Evolutionary conservation across 768 basidiomycete species (phyloP), one percentile per base, ranked within the genome.

Genomic region (Boletus reticuloceps): DNA sequence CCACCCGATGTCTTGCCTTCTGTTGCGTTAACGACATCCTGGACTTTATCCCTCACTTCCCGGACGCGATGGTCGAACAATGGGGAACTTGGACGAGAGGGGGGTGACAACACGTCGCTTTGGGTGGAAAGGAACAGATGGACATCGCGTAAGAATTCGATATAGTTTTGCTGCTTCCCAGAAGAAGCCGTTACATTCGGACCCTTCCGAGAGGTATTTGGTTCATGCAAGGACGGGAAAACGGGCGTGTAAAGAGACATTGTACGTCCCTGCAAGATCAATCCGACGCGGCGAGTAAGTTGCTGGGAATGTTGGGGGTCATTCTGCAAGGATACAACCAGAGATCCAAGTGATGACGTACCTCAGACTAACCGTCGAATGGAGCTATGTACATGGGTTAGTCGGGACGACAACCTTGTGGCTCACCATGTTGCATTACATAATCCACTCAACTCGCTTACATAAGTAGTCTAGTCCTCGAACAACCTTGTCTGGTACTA

Each of bases 1-100:
- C 78, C 78, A 42, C 75, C 70, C 0, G 76, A 66, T 5, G 79
- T 67, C 47, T 79, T 74, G 14, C 72, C 70, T 20, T 65, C 68
- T 8, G 78, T 72, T 20, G 67, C 55, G 3, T 65, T 50, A 20
- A 78, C 64, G 2, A 77, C 73, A 17, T 72, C 67, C 25, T 63
- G 44, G 6, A 82, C 67, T 39, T 66, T 64, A 37, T 66, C 64
- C 40, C 69, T 72, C 25, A 79, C 55, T 42, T 42, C 73, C 64
- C 50, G 71, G 54, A 51, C 75, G 62, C 46, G 59, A 25, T 29
- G 47, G 25, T 69, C 68, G 20, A 60, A 66, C 29, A 49, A 45
- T 5, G 75, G 75, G 2, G 75, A 71, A 27, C 53, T 59, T 0
- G 75, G 69, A 16, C 72, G 65, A 13, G 75, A 76, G 12, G 72